These are phyloP conservation scores for Diaporthe sp. DNA, from an alignment of 2,329 filamentous ascomycete species.

Conservation along the genomic window DNA sequence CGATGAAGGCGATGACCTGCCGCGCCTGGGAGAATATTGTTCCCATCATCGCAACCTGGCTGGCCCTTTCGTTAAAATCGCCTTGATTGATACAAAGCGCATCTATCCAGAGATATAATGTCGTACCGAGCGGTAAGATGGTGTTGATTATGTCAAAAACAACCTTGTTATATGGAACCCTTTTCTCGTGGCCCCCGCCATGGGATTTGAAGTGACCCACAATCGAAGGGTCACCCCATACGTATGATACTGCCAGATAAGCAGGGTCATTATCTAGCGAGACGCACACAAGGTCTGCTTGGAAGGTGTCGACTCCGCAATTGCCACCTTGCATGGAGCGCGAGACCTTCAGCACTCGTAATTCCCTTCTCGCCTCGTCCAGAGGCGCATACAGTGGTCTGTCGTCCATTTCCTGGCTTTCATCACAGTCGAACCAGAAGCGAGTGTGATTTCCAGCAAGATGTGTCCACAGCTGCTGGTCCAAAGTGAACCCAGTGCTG, in stretches of 20 bases:
- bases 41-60: slow-evolving; percentile 18
- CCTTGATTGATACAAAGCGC: slow-evolving; percentile 25
- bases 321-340: neutral
- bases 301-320: neutral
- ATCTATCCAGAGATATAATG: slow-evolving; percentile 24
- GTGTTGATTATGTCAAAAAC: neutral
- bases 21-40: neutral
- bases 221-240: slow-evolving; percentile 10
- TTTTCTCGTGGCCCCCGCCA: neutral
- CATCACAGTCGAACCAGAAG: neutral
- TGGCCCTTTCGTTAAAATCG: slow-evolving; percentile 4
- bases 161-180: neutral
- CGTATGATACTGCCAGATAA: slow-evolving; percentile 26
- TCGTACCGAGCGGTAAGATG: neutral
- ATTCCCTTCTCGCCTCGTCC: neutral
- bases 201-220: neutral
- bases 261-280: slow-evolving; percentile 8
- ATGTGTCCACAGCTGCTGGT: slow-evolving; percentile 4
- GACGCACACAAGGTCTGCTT: slow-evolving; percentile 3
- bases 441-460: neutral
- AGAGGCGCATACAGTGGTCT: neutral
- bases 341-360: slow-evolving; percentile 5
- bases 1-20: slow-evolving; percentile 12
- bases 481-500: neutral
- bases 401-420: neutral